Evolutionary conservation across 2,329 filamentous ascomycete species (phyloP).

Genomic region (Xylariaceae sp.): DNA sequence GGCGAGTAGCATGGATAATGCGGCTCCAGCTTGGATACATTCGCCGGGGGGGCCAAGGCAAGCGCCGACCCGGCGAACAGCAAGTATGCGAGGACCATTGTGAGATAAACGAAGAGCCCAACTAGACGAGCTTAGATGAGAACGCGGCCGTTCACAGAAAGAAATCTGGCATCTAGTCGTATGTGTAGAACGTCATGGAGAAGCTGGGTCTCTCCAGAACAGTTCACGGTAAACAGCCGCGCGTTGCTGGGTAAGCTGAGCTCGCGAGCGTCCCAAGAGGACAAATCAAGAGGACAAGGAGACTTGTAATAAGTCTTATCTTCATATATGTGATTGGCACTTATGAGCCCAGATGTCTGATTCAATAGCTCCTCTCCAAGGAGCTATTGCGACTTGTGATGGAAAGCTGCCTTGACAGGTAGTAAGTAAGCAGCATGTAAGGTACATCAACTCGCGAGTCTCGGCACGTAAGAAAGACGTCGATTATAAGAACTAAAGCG

Average conservation of each 20-base stretch:
- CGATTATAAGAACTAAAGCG: slow-evolving; percentile 3
- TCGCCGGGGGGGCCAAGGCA: slow-evolving; percentile 20
- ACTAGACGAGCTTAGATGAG: not conserved
- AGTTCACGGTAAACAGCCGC: not conserved
- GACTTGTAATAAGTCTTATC: not conserved
- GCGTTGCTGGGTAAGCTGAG: not conserved
- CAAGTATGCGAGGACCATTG: slow-evolving; percentile 24
- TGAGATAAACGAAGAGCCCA: slow-evolving; percentile 8
- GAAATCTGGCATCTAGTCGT: slow-evolving; percentile 1
- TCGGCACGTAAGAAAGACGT: slow-evolving; percentile 9
- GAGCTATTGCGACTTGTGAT: not conserved
- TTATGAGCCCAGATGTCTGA: not conserved
- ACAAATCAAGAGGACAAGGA: not conserved
- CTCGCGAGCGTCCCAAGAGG: not conserved
- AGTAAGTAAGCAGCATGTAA: not conserved
- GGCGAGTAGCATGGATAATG: slow-evolving; percentile 12
- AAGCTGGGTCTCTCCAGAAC: slow-evolving; percentile 1
- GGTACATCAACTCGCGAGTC: not conserved
- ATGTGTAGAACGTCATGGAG: slow-evolving; percentile 1
- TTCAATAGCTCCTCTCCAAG: not conserved
- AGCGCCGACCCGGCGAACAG: slow-evolving; percentile 23
- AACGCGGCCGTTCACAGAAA: not conserved
- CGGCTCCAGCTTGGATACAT: slow-evolving; percentile 18
- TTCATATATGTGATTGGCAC: not conserved
- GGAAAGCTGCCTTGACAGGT: not conserved